These are phyloP conservation scores for Trametes versicolor DNA, from an alignment of 1,284 basidiomycete species.

Conservation along the genomic window DNA sequence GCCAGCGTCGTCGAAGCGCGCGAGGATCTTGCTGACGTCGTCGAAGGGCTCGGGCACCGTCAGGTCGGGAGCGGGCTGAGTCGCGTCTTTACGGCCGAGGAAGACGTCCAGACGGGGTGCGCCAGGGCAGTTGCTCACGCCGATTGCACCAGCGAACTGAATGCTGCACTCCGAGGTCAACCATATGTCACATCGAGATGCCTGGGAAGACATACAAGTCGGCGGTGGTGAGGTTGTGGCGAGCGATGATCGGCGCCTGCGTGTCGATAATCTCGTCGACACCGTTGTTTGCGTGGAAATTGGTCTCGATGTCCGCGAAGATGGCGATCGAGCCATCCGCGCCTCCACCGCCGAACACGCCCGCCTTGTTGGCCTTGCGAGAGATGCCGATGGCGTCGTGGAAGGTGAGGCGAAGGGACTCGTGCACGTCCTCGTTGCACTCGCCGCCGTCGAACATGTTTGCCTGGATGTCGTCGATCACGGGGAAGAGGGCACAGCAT, in stretches of 20 bases:
- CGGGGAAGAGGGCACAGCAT: slow-evolving; percentile 49
- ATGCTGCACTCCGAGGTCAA: slow-evolving; percentile 22
- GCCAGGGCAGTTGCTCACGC: slow-evolving; percentile 42
- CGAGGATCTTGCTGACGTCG: slow-evolving; percentile 21
- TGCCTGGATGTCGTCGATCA: slow-evolving; percentile 48
- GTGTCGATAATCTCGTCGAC: slow-evolving; percentile 36
- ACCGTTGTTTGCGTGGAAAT: slow-evolving; percentile 38
- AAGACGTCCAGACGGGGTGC: slow-evolving; percentile 35
- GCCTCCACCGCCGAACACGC: slow-evolving; percentile 33
- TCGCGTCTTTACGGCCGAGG: slow-evolving; percentile 31
- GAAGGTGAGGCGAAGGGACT: slow-evolving; percentile 42
- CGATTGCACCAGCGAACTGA: slow-evolving; percentile 39
- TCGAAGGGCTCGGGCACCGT: slow-evolving; percentile 39
- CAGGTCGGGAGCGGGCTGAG: slow-evolving; percentile 37
- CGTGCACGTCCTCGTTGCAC: slow-evolving; percentile 42
- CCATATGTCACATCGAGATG: too few species aligned
- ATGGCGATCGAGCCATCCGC: slow-evolving; percentile 38
- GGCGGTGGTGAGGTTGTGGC: slow-evolving; percentile 33
- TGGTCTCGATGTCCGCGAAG: slow-evolving; percentile 37
- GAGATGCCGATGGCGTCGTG: slow-evolving; percentile 42
- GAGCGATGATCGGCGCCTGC: slow-evolving; percentile 30
- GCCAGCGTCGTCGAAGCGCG: slow-evolving; percentile 26
- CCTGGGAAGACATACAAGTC: slow-evolving; percentile 26
- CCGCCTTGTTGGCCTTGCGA: slow-evolving; percentile 12
- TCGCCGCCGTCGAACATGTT: slow-evolving; percentile 45